phyloP scores from a whole-genome alignment of 441 rosid species.

The Daphne laureola region DNA sequence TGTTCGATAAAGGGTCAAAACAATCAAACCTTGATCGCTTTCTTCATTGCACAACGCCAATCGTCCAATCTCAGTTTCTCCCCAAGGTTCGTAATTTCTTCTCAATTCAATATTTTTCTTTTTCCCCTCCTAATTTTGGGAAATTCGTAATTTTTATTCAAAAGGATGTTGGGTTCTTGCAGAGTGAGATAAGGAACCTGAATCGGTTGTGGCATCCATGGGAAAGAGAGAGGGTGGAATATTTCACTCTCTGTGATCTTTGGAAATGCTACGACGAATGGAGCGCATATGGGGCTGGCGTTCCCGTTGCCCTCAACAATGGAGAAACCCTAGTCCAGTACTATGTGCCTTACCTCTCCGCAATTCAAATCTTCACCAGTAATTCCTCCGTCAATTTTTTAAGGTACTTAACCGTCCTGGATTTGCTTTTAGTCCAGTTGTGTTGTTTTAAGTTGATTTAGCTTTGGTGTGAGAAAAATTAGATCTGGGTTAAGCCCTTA shows the following conservation, averaged over 20 bases:
- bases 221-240: constrained; percentile 82
- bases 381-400: constrained; percentile 47
- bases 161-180: constrained; percentile 8
- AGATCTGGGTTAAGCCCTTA: no score
- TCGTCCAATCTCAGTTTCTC: constrained; percentile 66
- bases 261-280: constrained; percentile 93
- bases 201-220: constrained; percentile 85
- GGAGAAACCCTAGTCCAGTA: constrained; percentile 83
- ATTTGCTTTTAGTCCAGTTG: not conserved
- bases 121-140: not conserved
- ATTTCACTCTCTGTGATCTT: constrained; percentile 66
- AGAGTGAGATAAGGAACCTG: constrained; percentile 76
- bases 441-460: no score
- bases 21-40: constrained; percentile 83
- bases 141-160: not conserved
- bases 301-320: constrained; percentile 50
- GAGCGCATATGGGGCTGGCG: constrained; percentile 99
- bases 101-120: not conserved
- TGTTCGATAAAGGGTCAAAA: constrained; percentile 47
- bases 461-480: no score
- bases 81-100: constrained; percentile 50
- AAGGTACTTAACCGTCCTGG: constrained; percentile 47
- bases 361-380: constrained; percentile 85
- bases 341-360: constrained; percentile 93
- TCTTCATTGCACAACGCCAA: constrained; percentile 77